phyloP scores from a whole-genome alignment of 2,329 filamentous ascomycete genomes.

The Sordariomycetes sp. region DNA sequence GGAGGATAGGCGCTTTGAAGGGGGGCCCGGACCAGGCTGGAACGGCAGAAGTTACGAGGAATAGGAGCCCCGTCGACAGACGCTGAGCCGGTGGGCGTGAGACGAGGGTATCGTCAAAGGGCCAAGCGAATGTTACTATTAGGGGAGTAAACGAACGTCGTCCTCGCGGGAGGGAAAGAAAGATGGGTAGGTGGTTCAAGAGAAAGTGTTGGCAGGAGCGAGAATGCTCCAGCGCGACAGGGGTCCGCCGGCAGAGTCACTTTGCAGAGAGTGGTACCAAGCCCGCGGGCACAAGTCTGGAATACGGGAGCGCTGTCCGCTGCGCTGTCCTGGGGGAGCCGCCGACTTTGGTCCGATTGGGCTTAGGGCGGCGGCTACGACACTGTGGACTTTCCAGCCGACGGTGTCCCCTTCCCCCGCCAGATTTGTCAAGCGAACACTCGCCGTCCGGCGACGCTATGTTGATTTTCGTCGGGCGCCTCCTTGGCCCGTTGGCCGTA shows the following conservation, averaged over 20 bases:
- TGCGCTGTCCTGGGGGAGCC: not conserved
- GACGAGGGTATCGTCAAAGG: conserved; percentile 6
- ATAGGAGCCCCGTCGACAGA: not conserved
- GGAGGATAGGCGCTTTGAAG: not conserved
- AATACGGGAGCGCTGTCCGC: not conserved
- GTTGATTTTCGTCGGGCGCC: not conserved
- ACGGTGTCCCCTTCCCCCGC: not conserved
- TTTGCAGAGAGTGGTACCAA: not conserved
- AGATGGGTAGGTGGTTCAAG: conserved; percentile 2
- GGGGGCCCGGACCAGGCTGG: not conserved
- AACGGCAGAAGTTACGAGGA: not conserved
- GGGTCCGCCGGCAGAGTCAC: not conserved
- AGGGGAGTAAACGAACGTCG: conserved; percentile 1
- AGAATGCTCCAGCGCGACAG: not conserved
- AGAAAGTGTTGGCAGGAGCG: conserved; percentile 3
- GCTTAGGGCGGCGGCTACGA: not conserved
- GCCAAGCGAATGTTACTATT: conserved; percentile 4
- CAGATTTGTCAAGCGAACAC: not conserved
- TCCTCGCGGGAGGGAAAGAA: not conserved
- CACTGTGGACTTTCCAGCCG: not conserved
- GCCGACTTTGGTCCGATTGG: not conserved
- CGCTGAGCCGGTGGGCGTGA: not conserved
- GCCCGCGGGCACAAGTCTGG: not conserved
- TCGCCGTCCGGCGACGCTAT: not conserved
- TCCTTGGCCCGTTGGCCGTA: not conserved